Percentiles rank a stretch among this genome's conserved stretches.
These are phyloP conservation scores for Saccharomycopsis vini DNA, from an alignment of 805 yeast species.

Conservation along the genomic window DNA sequence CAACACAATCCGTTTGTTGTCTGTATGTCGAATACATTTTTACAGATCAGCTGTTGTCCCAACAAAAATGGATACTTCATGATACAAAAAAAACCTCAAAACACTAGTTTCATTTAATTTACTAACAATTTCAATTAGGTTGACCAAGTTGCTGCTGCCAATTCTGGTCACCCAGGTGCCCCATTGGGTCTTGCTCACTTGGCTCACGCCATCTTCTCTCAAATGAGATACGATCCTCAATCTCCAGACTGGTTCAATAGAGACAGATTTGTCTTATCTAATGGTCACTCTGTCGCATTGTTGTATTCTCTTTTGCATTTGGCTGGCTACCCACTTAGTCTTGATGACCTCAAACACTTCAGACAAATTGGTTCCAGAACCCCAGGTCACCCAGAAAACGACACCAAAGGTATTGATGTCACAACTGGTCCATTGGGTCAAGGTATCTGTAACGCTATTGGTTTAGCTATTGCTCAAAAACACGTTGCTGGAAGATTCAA, in stretches of 20 bases:
- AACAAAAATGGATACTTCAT: no score
- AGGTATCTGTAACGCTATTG: slow-evolving; percentile 94
- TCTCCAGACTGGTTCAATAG: slow-evolving; percentile 90
- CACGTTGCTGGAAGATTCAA: slow-evolving; percentile 89
- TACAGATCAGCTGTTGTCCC: no score
- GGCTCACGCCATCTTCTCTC: slow-evolving; percentile 75
- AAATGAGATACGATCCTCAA: slow-evolving; percentile 80
- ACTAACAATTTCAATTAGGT: slow-evolving; percentile 27
- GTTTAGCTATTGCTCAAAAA: slow-evolving; percentile 90
- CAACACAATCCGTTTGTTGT: no score
- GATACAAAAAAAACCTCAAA: no score
- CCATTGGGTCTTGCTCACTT: slow-evolving; percentile 97
- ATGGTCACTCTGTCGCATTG: slow-evolving; percentile 94
- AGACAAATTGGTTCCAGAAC: slow-evolving; percentile 86
- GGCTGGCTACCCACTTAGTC: slow-evolving; percentile 68
- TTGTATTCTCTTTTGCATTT: slow-evolving; percentile 79
- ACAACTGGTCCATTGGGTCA: slow-evolving; percentile 99
- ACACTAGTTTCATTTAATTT: no score
- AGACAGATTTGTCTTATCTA: slow-evolving; percentile 89
- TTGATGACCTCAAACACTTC: slow-evolving; percentile 84
- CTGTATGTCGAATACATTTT: no score
- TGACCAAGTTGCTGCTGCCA: slow-evolving; percentile 79
- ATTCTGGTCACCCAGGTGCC: slow-evolving; percentile 99
- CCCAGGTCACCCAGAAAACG: slow-evolving; percentile 97
- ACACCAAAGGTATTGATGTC: slow-evolving; percentile 88